Evolutionary conservation across 2,329 filamentous ascomycete species (phyloP), one percentile per base, ranked within the genome.

Genomic region (Scorias spongiosa): DNA sequence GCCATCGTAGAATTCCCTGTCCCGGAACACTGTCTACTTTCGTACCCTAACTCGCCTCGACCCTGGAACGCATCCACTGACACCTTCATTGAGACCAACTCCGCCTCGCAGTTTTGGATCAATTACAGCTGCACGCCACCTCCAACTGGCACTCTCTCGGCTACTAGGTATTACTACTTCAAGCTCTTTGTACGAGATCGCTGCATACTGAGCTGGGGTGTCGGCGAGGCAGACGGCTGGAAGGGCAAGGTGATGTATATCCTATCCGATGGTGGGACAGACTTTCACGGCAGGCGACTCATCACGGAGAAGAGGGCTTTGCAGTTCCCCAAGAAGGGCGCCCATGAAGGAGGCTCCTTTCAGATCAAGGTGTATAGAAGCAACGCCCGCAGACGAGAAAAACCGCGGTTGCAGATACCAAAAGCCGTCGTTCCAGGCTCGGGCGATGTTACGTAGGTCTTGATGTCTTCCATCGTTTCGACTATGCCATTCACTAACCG

Each of bases 191-290:
- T 68, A 47, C 58, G 65, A 30, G 60, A 57, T 12, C 51, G 51
- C 20, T 57, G 59, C 28, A 49, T 68, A 11, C 53, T 67, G 9
- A 68, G 56, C 46, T 72, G 68, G 68, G 62, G 63, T 2, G 60
- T 59, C 1, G 66, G 65, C 2, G 61, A 60, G 41, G 56, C 63
- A 12, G 59, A 70, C 10, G 52, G 51, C 2, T 70, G 61, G 59
- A 56, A 52, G 14, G 68, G 69, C 0, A 67, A 66, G 49, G 63
- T 62, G 0, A 62, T 68, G 56, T 70, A 66, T 51, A 66, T 57
- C 2, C 49, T 70, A 6, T 68, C 61, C 44, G 58, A 65, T 48
- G 53, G 53, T 32, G 51, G 51, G 5, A 50, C 52, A 5, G 56
- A 56, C 30, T 54, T 51, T n/a, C 47, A 54, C 2, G 58, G 58